Base-by-base conservation (phyloP, 1,139 yeast genomes). In the Nakaseomyces kungkrabaensis region DNA sequence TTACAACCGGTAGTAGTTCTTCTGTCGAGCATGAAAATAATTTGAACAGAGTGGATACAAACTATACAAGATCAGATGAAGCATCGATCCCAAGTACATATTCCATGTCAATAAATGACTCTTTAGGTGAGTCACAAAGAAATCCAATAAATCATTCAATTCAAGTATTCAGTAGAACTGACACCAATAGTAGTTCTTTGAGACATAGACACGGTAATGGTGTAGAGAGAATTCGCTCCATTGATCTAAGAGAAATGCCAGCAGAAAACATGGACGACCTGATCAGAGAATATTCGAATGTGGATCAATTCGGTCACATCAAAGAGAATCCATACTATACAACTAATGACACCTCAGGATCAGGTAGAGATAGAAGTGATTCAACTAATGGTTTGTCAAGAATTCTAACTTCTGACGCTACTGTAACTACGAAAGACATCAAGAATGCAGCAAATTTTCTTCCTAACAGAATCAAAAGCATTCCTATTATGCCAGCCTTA, bases 261-360 rank as follows among this genome's bases (percentile, higher is more conserved):
- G 44, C 48, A 4, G 44, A 46, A 32, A 77, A 70, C 45, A 73
- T 81, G 48, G 57, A 66, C 13, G 85, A 82, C 59, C 77, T 83
- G 34, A 80, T 83, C 46, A 69, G 75, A 50, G 85, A 81, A 53
- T 83, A 81, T 59, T 77, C 82, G 2, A 79, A 77, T 55, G 74
- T 69, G 9, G 65, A 64, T 48, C 66, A 61, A 47, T 61, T 53
- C 45, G 68, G 68, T 42, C 48, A 52, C 26, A 53, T 49, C 27
- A 59, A 61, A 49, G 57, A 55, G 45, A 52, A 53, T 37, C 52
- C 61, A 27, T 41, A 41, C 13, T 29, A 37, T 9, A 29, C 25
- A 4, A 1, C 32, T 4, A 38, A 46, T n/a, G 34, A 47, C 3
- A 32, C 48, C 1, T 29, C 46, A 5, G 42, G 37, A 13, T 34